phyloP scores from a whole-genome alignment of 2,329 filamentous ascomycete species.

The Mycosphaerelloides madeirae region DNA sequence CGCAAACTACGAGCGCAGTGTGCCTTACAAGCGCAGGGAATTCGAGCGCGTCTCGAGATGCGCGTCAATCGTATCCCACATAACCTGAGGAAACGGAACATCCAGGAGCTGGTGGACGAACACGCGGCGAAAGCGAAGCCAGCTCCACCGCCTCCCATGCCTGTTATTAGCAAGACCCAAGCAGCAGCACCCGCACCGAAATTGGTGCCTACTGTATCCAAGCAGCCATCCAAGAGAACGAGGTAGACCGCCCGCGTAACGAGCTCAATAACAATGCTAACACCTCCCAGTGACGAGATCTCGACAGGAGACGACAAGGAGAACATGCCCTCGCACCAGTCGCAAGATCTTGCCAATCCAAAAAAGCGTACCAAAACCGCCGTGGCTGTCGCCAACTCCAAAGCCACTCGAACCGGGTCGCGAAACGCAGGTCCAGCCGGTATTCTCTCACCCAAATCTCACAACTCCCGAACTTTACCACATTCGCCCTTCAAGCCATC shows the following conservation, averaged over 20 bases:
- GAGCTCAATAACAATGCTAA: conserved; percentile 12
- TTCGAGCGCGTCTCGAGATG: conserved; percentile 82
- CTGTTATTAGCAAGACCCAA: conserved; percentile 11
- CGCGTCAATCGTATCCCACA: conserved; percentile 88
- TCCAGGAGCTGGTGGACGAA: conserved; percentile 70
- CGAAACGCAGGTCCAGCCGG: conserved; percentile 40
- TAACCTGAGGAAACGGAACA: conserved; percentile 70
- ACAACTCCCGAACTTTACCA: conserved; percentile 67
- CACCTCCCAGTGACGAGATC: conserved; percentile 55
- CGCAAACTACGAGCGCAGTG: conserved; percentile 86
- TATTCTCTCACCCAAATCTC: conserved; percentile 76
- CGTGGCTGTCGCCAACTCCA: conserved; percentile 27
- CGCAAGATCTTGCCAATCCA: conserved; percentile 53
- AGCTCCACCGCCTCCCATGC: conserved; percentile 19
- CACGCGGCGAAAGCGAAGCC: conserved; percentile 34
- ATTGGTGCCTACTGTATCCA: conserved; percentile 11
- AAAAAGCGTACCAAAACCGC: conserved; percentile 57
- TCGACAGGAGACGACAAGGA: conserved; percentile 65
- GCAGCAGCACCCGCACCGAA: conserved; percentile 6
- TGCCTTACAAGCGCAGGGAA: conserved; percentile 76
- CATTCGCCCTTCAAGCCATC: conserved; percentile 43
- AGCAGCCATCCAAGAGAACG: conserved; percentile 16
- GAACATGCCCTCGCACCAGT: conserved; percentile 53
- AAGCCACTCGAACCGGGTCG: conserved; percentile 30
- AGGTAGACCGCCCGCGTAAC: conserved; percentile 8